A percentile compares a stretch with the other conserved stretches of the same genome.
These are phyloP conservation scores for Penicillium paradoxum DNA, from an alignment of 495 filamentous ascomycete genomes.

Conservation along the genomic window DNA sequence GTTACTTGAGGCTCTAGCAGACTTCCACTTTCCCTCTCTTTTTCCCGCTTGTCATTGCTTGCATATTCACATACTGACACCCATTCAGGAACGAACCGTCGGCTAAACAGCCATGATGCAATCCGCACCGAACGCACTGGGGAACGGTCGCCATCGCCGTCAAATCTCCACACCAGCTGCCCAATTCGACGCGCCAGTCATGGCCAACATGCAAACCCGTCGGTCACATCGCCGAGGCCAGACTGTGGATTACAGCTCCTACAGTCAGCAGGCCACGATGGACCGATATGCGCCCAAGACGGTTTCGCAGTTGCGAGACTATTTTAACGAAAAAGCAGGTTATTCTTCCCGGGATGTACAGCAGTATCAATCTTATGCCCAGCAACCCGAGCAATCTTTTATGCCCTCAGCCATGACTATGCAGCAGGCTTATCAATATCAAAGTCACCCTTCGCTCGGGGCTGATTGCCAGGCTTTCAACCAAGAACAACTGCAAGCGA, in stretches of 20 bases:
- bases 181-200: slow-evolving; percentile 55
- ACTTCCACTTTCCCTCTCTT: slow-evolving; percentile 20
- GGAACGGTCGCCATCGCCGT: slow-evolving; percentile 62
- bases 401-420: background rate
- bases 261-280: slow-evolving; percentile 37
- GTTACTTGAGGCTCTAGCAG: slow-evolving; percentile 18
- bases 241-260: slow-evolving; percentile 64
- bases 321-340: slow-evolving; percentile 33
- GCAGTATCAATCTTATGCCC: slow-evolving; percentile 13
- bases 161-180: slow-evolving; percentile 78
- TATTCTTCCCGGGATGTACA: slow-evolving; percentile 11
- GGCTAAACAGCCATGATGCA: slow-evolving; percentile 26
- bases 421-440: slow-evolving; percentile 18
- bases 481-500: slow-evolving; percentile 35
- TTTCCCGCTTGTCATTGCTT: slow-evolving; percentile 12
- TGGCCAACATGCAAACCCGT: slow-evolving; percentile 15
- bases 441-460: slow-evolving; percentile 19
- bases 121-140: slow-evolving; percentile 20
- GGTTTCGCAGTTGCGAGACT: slow-evolving; percentile 28
- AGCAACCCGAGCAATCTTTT: slow-evolving; percentile 14
- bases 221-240: slow-evolving; percentile 67
- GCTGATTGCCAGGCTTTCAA: slow-evolving; percentile 29
- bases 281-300: slow-evolving; percentile 24
- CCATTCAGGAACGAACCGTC: slow-evolving; percentile 25
- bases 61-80: slow-evolving; percentile 40